Evolutionary conservation across 2,329 filamentous ascomycete species (phyloP), one percentile per base, ranked within the genome.

Genomic region (Arthrobotrys entomopaga): DNA sequence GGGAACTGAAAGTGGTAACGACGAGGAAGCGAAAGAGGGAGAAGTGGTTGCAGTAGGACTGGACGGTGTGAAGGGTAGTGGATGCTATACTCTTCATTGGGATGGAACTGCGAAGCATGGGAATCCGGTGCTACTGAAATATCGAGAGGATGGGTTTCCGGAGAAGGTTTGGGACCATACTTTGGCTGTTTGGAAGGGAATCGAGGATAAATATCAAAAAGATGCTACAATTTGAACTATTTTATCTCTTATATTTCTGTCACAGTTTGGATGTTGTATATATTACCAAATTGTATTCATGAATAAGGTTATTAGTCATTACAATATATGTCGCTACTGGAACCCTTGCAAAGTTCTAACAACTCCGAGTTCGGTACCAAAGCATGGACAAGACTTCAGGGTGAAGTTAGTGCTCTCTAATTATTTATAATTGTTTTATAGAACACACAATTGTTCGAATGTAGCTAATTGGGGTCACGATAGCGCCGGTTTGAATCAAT

Each of bases 81-180:
- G 81, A 48, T 78, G 79, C 69, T 76, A 77, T 65, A 76, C 77
- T 72, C 61, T 78, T 74, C 78, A 79, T 59, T 74, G 65, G 76
- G 65, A 79, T 65, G 76, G n/a, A 57, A 78, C 56, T 40, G 58
- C 70, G 15, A 64, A 67, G 46, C 63, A 56, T 50, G 76, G 79
- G 2, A 73, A 77, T 1, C 72, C 78, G 2, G 59, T 77, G 22
- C 16, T 80, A 6, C 61, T 82, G 29, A 77, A 76, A 22, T 78
- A 80, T 57, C 78, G 80, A 20, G 75, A 76, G n/a, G 65, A 77
- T n/a, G 78, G 75, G 3, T 78, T 81, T 43, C 77, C 69, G 7
- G 43, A 76, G 38, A 79, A 79, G 67, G 77, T 82, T 16, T 81
- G 79, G 79, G 76, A 80, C 49, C 80, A 82, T 75, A 80, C 79